Evolutionary conservation across 495 filamentous ascomycete genomes (phyloP), one percentile per base, ranked within the genome.

Genomic region (Penicillium ucsense): DNA sequence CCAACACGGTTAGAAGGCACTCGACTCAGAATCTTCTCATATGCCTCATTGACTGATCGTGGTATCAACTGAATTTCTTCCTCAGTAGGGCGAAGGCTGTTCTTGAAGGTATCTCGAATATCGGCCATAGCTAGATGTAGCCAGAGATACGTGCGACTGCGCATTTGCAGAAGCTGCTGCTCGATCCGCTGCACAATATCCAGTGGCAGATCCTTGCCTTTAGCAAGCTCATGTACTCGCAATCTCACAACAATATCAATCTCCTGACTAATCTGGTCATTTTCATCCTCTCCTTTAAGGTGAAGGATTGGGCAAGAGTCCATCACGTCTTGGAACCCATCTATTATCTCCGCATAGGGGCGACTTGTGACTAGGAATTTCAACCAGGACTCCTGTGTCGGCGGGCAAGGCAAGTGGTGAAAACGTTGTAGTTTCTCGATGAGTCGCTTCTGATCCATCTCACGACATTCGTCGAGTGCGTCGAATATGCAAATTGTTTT

Each of bases 311-410:
- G 60, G n/a, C 55, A 60, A 31, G 34, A 35, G 7, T 54, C 27
- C 8, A 53, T 42, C 50, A 55, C 30, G 31, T 30, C 0, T 51
- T 10, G 33, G n/a, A 67, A 70, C 4, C 38, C 8, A 11, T 35
- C 10, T 31, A 57, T 39, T 5, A 78, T 73, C 28, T 62, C 11
- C 9, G 43, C 46, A 45, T 70, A 74, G 9, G 68, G 70, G 10
- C 65, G 70, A 53, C 72, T 72, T 1, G 69, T 75, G 5, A 73
- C 48, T 0, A 74, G 49, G 34, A 73, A 68, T 49, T 71, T 73
- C 7, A 73, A 43, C 45, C 39, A 49, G 40, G 32, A 46, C 27
- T 37, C 39, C 31, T 54, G 29, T 32, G 7, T 41, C 8, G 7
- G 29, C 37, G 32, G 28, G 40, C 1, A 3, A 35, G 31, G 1